Evolutionary conservation across 106 monocot species (phyloP).

Genomic region (Dendrobium catenatum): DNA sequence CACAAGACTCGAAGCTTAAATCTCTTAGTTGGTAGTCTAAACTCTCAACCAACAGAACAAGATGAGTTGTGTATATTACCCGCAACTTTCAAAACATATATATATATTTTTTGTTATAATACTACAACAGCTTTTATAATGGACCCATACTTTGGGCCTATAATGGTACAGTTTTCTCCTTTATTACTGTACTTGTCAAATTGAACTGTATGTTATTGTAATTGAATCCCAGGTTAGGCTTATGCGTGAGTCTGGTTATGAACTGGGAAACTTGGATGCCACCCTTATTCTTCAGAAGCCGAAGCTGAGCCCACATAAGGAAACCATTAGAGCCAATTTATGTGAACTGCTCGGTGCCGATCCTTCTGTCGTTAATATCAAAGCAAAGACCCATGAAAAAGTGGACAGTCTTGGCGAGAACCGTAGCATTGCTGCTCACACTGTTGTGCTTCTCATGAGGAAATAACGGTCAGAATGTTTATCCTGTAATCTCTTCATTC

Average conservation of each 20-base stretch:
- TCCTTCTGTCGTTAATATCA: slow-evolving; percentile 78
- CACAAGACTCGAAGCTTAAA: no score
- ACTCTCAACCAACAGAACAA: no score
- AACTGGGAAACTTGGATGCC: slow-evolving; percentile 92
- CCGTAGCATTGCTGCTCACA: slow-evolving; percentile 90
- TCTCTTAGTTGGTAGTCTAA: no score
- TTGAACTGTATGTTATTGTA: background rate
- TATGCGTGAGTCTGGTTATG: slow-evolving; percentile 95
- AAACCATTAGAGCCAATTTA: slow-evolving; percentile 73
- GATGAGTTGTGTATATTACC: no score
- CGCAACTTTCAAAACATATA: no score
- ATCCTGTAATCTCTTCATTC: background rate
- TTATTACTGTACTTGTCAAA: background rate
- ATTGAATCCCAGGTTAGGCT: slow-evolving; percentile 50
- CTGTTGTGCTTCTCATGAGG: slow-evolving; percentile 80
- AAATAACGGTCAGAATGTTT: slow-evolving; percentile 27
- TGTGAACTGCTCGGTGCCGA: slow-evolving; percentile 72
- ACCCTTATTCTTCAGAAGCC: slow-evolving; percentile 90
- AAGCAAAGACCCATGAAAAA: slow-evolving; percentile 96
- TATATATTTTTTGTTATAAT: no score
- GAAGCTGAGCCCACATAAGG: slow-evolving; percentile 91
- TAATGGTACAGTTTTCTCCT: no score
- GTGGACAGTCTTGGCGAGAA: slow-evolving; percentile 98
- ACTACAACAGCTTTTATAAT: no score
- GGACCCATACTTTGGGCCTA: no score